Percentiles rank a stretch among this genome's conserved stretches.
Conservation (phyloP, 2,329 filamentous ascomycete species). For the Penicillium psychrosexuale region DNA sequence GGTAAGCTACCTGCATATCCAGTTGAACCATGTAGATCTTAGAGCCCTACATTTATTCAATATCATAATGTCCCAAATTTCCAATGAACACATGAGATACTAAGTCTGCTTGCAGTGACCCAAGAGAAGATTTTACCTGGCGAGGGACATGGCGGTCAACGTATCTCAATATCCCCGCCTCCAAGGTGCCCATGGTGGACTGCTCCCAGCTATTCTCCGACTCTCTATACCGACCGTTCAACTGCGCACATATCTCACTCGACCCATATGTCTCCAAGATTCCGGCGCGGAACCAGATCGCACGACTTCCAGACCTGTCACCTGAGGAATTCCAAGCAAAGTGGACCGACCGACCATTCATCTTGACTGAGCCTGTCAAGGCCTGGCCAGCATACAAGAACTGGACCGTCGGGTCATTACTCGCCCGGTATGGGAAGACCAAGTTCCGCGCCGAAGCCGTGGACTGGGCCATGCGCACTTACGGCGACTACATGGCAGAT, state of each 20-base stretch:
- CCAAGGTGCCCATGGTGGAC: slow-evolving; percentile 58
- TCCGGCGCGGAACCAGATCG: slow-evolving; percentile 69
- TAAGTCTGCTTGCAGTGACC: slow-evolving; percentile 27
- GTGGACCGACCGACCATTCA: slow-evolving; percentile 81
- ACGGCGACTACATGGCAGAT: slow-evolving; percentile 75
- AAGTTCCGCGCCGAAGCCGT: slow-evolving; percentile 88
- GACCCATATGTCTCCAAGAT: slow-evolving; percentile 67
- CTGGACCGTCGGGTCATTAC: slow-evolving; percentile 70
- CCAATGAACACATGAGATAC: slow-evolving; percentile 1
- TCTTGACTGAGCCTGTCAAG: slow-evolving; percentile 77
- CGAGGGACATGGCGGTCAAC: slow-evolving; percentile 81
- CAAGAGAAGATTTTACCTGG: slow-evolving; percentile 58
- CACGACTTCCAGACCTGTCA: slow-evolving; percentile 64
- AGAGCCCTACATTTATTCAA: neutral
- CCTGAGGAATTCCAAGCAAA: slow-evolving; percentile 68
- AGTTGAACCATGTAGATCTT: slow-evolving; percentile 7
- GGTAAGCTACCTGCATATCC: slow-evolving; percentile 58
- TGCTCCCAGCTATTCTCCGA: slow-evolving; percentile 86
- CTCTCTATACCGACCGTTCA: slow-evolving; percentile 82
- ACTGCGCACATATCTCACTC: slow-evolving; percentile 74
- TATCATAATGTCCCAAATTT: neutral
- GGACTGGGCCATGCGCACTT: slow-evolving; percentile 82
- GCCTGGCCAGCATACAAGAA: slow-evolving; percentile 72
- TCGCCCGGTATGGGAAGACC: slow-evolving; percentile 61
- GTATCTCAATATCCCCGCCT: slow-evolving; percentile 59